Conservation (phyloP, 345 rosid species). For the Heritiera littoralis region DNA sequence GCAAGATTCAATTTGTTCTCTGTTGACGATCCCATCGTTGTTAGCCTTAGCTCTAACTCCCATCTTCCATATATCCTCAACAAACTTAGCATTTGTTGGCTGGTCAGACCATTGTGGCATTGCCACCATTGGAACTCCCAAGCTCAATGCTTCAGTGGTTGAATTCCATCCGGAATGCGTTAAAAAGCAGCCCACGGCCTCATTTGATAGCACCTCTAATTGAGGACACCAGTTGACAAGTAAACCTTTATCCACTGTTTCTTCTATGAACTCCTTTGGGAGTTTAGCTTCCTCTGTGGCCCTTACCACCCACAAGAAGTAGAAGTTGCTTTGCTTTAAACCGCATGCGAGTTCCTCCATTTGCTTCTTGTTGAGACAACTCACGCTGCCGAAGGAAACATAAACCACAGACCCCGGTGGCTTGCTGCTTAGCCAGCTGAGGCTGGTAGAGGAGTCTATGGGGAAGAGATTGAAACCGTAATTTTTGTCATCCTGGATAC, state of each 20-base stretch:
- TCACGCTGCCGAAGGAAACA: slow-evolving; percentile 53
- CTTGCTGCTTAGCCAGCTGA: slow-evolving; percentile 53
- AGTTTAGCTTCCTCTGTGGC: slow-evolving; percentile 48
- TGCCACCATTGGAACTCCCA: no score
- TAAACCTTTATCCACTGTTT: slow-evolving; percentile 34
- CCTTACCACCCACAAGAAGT: slow-evolving; percentile 26
- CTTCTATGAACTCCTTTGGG: slow-evolving; percentile 37
- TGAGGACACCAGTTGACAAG: slow-evolving; percentile 58
- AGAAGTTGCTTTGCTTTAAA: slow-evolving; percentile 30
- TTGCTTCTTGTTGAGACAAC: slow-evolving; percentile 40
- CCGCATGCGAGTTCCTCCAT: slow-evolving; percentile 49
- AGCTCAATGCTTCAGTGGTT: no score
- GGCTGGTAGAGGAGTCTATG: slow-evolving; percentile 14
- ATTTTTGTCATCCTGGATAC: slow-evolving; percentile 34
- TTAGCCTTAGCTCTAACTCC: no score
- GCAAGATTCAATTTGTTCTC: no score
- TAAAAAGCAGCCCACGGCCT: slow-evolving; percentile 49
- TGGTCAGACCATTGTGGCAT: no score
- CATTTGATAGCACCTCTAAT: slow-evolving; percentile 48
- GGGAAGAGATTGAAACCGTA: slow-evolving; percentile 44
- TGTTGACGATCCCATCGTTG: no score
- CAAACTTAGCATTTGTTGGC: no score
- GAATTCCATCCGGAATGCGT: no score
- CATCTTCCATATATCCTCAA: no score
- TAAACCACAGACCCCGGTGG: slow-evolving; percentile 19